Evolutionary conservation across 2,329 filamentous ascomycete species (phyloP).

Genomic region (Aureobasidium vineae): DNA sequence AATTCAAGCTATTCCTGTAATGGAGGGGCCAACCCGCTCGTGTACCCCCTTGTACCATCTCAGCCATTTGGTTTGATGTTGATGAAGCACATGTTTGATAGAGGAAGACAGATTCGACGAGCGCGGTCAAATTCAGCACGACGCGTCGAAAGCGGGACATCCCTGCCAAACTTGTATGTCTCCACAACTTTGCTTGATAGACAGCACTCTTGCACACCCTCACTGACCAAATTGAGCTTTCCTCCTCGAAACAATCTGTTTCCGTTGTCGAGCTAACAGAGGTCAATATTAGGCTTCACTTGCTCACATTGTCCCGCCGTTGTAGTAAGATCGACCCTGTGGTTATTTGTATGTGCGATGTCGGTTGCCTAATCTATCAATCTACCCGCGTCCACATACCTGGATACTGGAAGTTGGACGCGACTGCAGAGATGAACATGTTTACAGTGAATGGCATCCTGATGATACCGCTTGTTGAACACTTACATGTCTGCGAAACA

Average conservation of each 20-base stretch:
- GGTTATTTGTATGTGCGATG: not conserved
- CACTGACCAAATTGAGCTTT: too few relatives aligned
- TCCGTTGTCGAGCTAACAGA: not conserved
- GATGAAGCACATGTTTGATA: not conserved
- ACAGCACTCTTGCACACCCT: not conserved
- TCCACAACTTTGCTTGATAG: not conserved
- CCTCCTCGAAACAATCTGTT: too few relatives aligned
- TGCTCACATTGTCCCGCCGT: too few relatives aligned
- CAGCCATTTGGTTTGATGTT: not conserved
- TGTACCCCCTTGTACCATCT: too few relatives aligned
- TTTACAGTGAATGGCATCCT: not conserved
- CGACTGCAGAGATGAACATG: not conserved
- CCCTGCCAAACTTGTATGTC: not conserved
- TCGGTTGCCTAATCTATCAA: not conserved
- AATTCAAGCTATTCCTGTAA: too few relatives aligned
- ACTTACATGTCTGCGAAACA: not conserved
- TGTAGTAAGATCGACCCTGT: not conserved
- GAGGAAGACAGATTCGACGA: not conserved
- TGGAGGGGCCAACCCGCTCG: too few relatives aligned
- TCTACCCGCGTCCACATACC: not conserved
- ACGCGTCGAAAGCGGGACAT: not conserved
- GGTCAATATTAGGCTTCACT: not conserved
- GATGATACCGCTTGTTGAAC: not conserved
- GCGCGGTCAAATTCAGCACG: not conserved
- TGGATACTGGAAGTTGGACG: not conserved